phyloP scores from a whole-genome alignment of 352 stramenopile genomes.

The Elongisporangium anandrum region DNA sequence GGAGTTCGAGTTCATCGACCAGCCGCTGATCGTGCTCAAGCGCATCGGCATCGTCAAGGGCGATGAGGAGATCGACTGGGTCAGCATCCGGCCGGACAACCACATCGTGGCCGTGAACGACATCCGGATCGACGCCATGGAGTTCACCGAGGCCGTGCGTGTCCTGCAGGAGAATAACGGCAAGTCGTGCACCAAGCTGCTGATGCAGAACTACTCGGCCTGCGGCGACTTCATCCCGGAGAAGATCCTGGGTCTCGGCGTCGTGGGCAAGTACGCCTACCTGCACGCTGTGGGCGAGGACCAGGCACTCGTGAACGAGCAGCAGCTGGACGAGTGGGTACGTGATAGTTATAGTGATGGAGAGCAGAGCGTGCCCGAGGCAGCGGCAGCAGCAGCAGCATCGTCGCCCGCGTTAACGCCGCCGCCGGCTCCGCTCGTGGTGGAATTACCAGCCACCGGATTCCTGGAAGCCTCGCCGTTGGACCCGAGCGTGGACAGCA shows the following conservation, averaged over 20 bases:
- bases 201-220: slow-evolving; percentile 87
- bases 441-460: neutral
- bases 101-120: slow-evolving; percentile 87
- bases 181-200: slow-evolving; percentile 78
- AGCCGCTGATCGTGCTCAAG: slow-evolving; percentile 82
- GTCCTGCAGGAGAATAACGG: slow-evolving; percentile 86
- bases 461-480: neutral
- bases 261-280: slow-evolving; percentile 78
- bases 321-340: slow-evolving; percentile 64
- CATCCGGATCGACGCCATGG: slow-evolving; percentile 80
- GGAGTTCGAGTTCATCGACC: slow-evolving; percentile 85
- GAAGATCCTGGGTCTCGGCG: slow-evolving; percentile 78
- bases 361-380: slow-evolving; percentile 11
- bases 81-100: slow-evolving; percentile 73
- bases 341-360: slow-evolving; percentile 24
- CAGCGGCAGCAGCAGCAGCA: neutral
- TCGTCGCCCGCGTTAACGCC: neutral
- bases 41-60: slow-evolving; percentile 72
- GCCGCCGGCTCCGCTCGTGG: neutral
- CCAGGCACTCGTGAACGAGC: slow-evolving; percentile 19
- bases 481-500: slow-evolving; percentile 23
- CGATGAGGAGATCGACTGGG: slow-evolving; percentile 78
- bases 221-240: slow-evolving; percentile 85
- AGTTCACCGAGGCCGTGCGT: slow-evolving; percentile 70
- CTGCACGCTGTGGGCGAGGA: slow-evolving; percentile 57